Evolutionary conservation across 108 stramenopile genomes (phyloP), one percentile per base, ranked within the genome.

Genomic region (Discostella stelligeroides): DNA sequence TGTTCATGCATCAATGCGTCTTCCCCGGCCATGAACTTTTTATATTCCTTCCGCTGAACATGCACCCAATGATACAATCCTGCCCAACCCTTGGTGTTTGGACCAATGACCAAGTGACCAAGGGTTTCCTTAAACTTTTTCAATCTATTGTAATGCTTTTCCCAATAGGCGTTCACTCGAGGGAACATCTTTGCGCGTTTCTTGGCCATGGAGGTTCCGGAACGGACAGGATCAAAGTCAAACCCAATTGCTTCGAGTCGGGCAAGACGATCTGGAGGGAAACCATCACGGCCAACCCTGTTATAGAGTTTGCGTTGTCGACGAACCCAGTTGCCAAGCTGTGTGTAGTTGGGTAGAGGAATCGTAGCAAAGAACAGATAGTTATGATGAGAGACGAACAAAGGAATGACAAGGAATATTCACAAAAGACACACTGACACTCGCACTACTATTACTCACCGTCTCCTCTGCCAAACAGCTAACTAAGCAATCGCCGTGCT

Each of bases 51-150:
- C 5, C 74, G 61, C 45, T 75, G 74, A 10, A 42, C 13, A 37
- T 75, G 74, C 48, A 75, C 27, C 74, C 74, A 75, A 48, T 72
- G 43, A 43, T 72, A 72, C 37, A 72, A 53, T 10, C 61, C 48
- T 4, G 54, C 60, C 17, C 37, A 50, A 38, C 41, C 30, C n/a
- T 72, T 24, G 14, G 38, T 27, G 7, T 53, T 63, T 4, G 71
- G 71, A 0, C 60, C 60, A 45, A 72, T 53, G 34, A 63, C 51
- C 4, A 72, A 25, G 53, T 72, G 39, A 1, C 62, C 62, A 15
- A 63, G 38, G 10, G 25, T 21, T 25, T 72, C 41, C 62, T 72
- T 72, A 40, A 63, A 72, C 0, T 12, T 12, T 1, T 50, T 12
- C 27, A 72, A 37, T 15, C 42, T 30, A 10, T 55, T 29, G 53